Base-by-base conservation (phyloP, 495 filamentous ascomycete species). In the Tuber melanosporum region DNA sequence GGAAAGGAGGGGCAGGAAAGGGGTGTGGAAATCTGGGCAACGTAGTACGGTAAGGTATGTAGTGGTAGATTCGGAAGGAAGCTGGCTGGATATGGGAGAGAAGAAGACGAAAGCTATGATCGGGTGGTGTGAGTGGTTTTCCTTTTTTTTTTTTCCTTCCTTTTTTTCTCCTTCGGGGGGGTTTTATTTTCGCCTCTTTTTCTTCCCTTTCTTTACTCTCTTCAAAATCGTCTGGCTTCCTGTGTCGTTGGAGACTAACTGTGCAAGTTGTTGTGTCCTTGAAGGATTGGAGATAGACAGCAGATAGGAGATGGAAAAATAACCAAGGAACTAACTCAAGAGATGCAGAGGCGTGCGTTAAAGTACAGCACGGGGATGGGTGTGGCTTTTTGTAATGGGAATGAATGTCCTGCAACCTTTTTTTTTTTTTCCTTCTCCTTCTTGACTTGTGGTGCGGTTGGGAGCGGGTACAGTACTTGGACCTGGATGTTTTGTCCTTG, bases 311-410 rank as follows among this genome's bases (percentile, higher is more conserved):
- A 80, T 80, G 78, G 77, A 26, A 72, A 71, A n/a, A 52, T 45
- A 78, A 70, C 73, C 77, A 80, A 77, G 77, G 77, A 80, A 80
- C 73, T 44, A 79, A 73, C 74, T 66, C 26, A 66, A 66, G 43
- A 80, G 78, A 74, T 79, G 76, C 76, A 79, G 78, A 79, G 72
- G 45, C 72, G 46, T 74, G 75, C 66, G 26, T 36, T 66, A 36
- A 36, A 19, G 32, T 26, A 26, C n/a, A 62, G 77, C 71, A 79
- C 42, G 71, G 45, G 78, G 78, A 72, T 79, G 71, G 76, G 69
- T 78, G 75, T 71, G 62, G 62, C 42, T 72, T 78, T 78, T 71
- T 78, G 75, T 72, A 70, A 76, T 42, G 71, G 22, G 75, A 49
- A 42, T 39, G 26, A 71, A 57, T 45, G 46, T 73, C 66, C 39